Conservation (phyloP, 2,329 filamentous ascomycete species). For the Ceratocystis huliohia region DNA sequence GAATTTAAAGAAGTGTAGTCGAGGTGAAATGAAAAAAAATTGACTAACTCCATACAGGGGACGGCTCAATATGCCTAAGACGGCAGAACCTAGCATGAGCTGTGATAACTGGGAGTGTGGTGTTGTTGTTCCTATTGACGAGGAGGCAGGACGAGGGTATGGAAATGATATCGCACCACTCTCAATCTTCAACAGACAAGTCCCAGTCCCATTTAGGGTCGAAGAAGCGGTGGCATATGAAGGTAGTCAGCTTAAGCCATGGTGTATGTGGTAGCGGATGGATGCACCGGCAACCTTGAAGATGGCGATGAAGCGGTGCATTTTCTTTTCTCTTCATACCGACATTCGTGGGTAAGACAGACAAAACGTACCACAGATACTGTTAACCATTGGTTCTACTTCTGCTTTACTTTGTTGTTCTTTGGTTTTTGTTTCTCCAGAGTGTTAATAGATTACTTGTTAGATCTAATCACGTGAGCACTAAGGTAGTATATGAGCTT, state of each 20-base stretch:
- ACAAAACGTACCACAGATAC: background rate
- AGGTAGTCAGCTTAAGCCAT: constrained; percentile 11
- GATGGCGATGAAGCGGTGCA: background rate
- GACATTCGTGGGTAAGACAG: background rate
- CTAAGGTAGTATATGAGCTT: background rate
- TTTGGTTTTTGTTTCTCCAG: background rate
- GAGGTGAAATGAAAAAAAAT: background rate
- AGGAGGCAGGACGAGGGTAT: background rate
- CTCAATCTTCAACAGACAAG: constrained; percentile 9
- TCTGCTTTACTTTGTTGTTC: background rate
- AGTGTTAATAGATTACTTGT: background rate
- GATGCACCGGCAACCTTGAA: background rate
- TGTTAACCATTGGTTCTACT: background rate
- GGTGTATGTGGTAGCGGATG: constrained; percentile 12
- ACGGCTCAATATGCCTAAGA: constrained; percentile 56
- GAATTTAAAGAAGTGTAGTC: too few species aligned
- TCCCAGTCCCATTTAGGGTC: constrained; percentile 16
- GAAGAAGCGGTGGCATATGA: constrained; percentile 5
- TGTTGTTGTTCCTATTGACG: constrained; percentile 54
- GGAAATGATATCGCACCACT: constrained; percentile 12
- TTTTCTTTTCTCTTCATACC: background rate
- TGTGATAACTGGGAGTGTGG: constrained; percentile 96
- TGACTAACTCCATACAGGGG: constrained; percentile 46
- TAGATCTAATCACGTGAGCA: constrained; percentile 1
- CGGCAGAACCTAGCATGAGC: constrained; percentile 60